Conservation (phyloP, 2,329 filamentous ascomycete species). For the Cyclaneusma minus region DNA sequence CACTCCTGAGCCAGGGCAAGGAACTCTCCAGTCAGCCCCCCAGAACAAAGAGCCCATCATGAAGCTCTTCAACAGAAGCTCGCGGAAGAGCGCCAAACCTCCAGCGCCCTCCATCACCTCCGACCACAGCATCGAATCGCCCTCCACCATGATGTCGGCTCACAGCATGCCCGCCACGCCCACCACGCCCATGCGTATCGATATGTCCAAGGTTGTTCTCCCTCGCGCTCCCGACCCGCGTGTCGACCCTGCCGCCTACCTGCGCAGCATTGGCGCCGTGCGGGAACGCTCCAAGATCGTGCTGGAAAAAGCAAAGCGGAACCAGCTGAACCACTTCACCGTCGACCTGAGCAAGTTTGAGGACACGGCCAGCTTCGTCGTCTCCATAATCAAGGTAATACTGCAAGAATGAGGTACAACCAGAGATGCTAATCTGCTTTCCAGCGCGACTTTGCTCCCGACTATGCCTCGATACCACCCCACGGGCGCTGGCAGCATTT, state of each 20-base stretch:
- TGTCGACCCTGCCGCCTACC: slow-evolving; percentile 76
- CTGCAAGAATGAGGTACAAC: slow-evolving; percentile 3
- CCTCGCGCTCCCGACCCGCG: slow-evolving; percentile 76
- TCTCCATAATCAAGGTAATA: slow-evolving; percentile 58
- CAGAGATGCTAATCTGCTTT: slow-evolving; percentile 3
- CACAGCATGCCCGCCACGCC: slow-evolving; percentile 5
- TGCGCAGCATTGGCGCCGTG: slow-evolving; percentile 79
- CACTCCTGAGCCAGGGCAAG: no score
- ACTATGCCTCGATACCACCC: slow-evolving; percentile 63
- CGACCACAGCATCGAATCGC: slow-evolving; percentile 1
- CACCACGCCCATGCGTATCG: no score
- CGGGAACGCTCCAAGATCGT: slow-evolving; percentile 53
- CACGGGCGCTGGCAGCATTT: slow-evolving; percentile 80
- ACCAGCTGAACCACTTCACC: slow-evolving; percentile 54
- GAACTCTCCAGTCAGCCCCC: no score
- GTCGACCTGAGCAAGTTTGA: slow-evolving; percentile 55
- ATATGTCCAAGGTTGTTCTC: slow-evolving; percentile 66
- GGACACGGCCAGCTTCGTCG: slow-evolving; percentile 53
- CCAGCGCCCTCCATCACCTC: slow-evolving; percentile 2
- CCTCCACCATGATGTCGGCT: slow-evolving; percentile 1
- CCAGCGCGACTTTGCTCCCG: slow-evolving; percentile 53
- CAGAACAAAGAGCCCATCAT: no score
- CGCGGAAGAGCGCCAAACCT: slow-evolving; percentile 2
- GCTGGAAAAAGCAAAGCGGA: slow-evolving; percentile 48
- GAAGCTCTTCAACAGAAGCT: slow-evolving; percentile 3